Percentiles rank a stretch among this genome's conserved stretches.
These are phyloP conservation scores for Cystobasidium tubakii DNA, from an alignment of 768 basidiomycete species.

Conservation along the genomic window DNA sequence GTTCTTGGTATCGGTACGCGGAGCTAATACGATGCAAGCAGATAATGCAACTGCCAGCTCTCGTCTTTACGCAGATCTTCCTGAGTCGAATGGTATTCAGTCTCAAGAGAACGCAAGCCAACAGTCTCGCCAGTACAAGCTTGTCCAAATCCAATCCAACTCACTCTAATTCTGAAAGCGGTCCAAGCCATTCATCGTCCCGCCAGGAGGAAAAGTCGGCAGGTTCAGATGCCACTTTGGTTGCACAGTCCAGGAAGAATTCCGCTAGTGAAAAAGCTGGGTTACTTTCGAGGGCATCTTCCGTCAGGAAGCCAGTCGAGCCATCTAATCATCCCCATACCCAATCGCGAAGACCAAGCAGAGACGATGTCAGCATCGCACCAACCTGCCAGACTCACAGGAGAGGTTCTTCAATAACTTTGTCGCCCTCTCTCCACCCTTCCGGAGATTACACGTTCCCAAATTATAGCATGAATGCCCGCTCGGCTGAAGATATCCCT, in stretches of 20 bases:
- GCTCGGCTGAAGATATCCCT: neutral
- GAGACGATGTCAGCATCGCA: neutral
- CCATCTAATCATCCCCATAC: neutral
- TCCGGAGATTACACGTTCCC: neutral
- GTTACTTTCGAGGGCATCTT: neutral
- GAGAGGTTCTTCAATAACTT: neutral
- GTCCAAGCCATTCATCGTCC: neutral
- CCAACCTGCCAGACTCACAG: neutral
- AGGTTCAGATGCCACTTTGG: neutral
- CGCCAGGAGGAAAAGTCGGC: neutral
- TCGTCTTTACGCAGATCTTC: slow-evolving; percentile 39
- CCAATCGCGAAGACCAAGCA: neutral
- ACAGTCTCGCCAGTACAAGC: neutral
- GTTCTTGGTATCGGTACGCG: neutral
- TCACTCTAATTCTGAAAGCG: neutral
- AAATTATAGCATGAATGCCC: neutral
- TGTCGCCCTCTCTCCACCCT: neutral
- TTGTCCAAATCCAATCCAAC: neutral
- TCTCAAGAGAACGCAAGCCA: slow-evolving; percentile 8
- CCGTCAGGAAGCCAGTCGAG: neutral
- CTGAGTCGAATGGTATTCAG: slow-evolving; percentile 35
- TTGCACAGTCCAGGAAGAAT: neutral
- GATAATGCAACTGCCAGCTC: slow-evolving; percentile 27
- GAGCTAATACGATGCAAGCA: neutral
- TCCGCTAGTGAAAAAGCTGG: neutral